Evolutionary conservation across 192 early-diverging fungal genomes (phyloP), one percentile per base, ranked within the genome.

Genomic region (Coemansia sp.): DNA sequence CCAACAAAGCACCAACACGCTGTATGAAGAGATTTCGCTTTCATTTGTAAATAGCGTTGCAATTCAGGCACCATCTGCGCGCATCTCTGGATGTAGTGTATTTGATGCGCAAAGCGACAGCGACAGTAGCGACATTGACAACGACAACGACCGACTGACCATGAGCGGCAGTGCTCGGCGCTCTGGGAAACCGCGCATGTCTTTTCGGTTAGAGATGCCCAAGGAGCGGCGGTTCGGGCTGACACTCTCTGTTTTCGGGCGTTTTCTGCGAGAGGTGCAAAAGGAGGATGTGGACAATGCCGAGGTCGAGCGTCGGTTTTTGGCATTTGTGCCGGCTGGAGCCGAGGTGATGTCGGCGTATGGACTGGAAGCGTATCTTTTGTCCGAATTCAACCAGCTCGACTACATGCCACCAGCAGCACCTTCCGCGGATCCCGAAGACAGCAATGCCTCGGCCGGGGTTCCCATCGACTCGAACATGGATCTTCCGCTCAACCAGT

Each of bases 401-500:
- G 68, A 67, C 38, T 64, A 63, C 37, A 19, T 13, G 37, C 47
- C 41, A 9, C 52, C 52, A 19, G 61, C 61, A 11, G 9, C 8
- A 3, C 5, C 32, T 18, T 9, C 65, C 16, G 49, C 18, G 37
- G 18, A 12, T 18, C 37, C 41, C 23, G 48, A 63, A 56, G 21
- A 11, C 38, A 50, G 48, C 63, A 4, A 39, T 18, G 15, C 18
- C 43, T 23, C 54, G 21, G 21, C 1, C 15, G 2, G 2, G n/a
- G 1, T 10, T 10, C 15, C 11, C 54, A 61, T 3, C 2, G 15
- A 44, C n/a, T 4, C 67, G 10, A 64, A 78, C 65, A 77, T 81
- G 78, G 78, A 81, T 63, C 82, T 81, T 61, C 89, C 92, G 4
- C 65, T 96, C 9, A 87, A 81, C 57, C 85, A 92, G 62, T 97